Evolutionary conservation across 805 yeast genomes (phyloP).

Genomic region (Wickerhamiella bombiphila): DNA sequence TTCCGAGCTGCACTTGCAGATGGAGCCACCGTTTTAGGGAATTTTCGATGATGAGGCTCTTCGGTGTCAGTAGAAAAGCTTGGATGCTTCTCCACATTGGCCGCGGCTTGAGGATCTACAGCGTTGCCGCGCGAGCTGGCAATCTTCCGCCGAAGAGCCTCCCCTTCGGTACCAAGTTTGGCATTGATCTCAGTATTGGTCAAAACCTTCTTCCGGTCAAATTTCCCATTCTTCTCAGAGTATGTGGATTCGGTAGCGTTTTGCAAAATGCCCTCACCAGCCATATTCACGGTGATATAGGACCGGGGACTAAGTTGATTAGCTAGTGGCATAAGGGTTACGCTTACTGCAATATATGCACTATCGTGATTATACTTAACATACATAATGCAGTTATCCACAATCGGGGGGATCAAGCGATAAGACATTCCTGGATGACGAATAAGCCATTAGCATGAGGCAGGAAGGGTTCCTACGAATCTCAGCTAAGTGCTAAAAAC

Average conservation of each 20-base stretch:
- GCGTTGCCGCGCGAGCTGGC: constrained; percentile 1
- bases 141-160: constrained; percentile 10
- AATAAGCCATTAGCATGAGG: no score
- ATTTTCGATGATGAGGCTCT: constrained; percentile 6
- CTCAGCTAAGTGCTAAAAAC: no score
- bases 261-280: constrained; percentile 12
- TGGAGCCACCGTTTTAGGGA: constrained; percentile 21
- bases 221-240: constrained; percentile 4
- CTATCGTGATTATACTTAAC: no score
- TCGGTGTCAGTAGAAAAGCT: not conserved
- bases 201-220: constrained; percentile 52
- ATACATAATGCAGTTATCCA: no score
- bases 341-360: no score
- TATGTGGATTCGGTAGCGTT: constrained; percentile 4
- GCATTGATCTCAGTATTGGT: constrained; percentile 71
- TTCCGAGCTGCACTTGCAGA: constrained; percentile 9
- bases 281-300: no score
- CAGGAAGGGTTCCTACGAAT: no score
- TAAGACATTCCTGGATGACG: no score
- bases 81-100: not conserved
- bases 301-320: no score
- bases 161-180: constrained; percentile 16
- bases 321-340: no score
- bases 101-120: not conserved
- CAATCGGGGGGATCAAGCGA: no score